phyloP scores from a whole-genome alignment of 352 stramenopile species.

The Plasmopara halstedii region DNA sequence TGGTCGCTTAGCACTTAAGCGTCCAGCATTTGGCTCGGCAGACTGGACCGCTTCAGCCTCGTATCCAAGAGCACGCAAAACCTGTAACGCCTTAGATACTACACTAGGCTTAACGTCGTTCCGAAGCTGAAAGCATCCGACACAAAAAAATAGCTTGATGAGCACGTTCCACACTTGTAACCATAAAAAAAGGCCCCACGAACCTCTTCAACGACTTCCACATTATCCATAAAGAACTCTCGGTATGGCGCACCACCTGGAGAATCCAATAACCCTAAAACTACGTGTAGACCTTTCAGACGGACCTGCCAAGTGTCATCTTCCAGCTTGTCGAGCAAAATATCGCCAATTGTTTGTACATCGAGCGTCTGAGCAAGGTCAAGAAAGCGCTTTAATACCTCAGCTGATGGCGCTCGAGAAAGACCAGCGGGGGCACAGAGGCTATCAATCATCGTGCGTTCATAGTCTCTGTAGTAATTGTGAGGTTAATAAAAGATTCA shows the following conservation, averaged over 20 bases:
- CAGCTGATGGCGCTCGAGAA: conserved; percentile 59
- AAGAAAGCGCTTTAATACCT: conserved; percentile 78
- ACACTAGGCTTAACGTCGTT: conserved; percentile 77
- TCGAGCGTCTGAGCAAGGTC: conserved; percentile 83
- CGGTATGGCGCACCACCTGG: conserved; percentile 54
- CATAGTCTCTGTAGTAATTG: conserved; percentile 52
- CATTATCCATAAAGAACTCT: conserved; percentile 79
- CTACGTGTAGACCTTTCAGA: conserved; percentile 77
- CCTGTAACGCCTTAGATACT: conserved; percentile 62
- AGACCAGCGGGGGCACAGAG: conserved; percentile 72
- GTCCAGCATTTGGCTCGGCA: conserved; percentile 6
- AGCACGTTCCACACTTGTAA: neutral
- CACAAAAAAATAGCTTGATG: neutral
- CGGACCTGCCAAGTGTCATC: conserved; percentile 75
- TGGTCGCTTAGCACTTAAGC: conserved; percentile 4
- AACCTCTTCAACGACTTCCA: conserved; percentile 74
- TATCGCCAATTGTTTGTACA: conserved; percentile 76
- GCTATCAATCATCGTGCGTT: conserved; percentile 79
- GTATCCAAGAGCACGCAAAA: conserved; percentile 61
- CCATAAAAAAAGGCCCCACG: neutral
- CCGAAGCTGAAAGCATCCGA: conserved; percentile 25
- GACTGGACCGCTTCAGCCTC: conserved; percentile 31
- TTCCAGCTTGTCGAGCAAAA: conserved; percentile 82
- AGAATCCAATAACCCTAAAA: conserved; percentile 68
- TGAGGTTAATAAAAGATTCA: conserved; percentile 1